Evolutionary conservation across 2,329 filamentous ascomycete genomes (phyloP).

Genomic region (Penicillium psychrosexuale): DNA sequence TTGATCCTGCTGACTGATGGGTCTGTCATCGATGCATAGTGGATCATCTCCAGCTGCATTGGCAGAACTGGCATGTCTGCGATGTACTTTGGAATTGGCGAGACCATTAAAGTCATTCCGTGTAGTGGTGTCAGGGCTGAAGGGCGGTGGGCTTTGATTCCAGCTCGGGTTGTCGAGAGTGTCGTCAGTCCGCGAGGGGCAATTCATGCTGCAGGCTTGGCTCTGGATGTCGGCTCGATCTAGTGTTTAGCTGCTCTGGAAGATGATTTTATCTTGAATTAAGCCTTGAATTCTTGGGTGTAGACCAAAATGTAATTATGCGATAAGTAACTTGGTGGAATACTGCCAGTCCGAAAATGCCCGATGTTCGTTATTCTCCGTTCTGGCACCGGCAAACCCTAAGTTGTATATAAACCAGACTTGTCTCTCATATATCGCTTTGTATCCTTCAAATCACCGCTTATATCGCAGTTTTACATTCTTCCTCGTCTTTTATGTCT

Average conservation of each 20-base stretch:
- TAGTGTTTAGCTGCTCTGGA: neutral
- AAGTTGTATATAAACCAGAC: neutral
- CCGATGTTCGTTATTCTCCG: constrained; percentile 16
- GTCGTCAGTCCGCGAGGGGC: constrained; percentile 61
- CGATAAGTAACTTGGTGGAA: constrained; percentile 8
- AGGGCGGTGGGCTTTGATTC: constrained; percentile 60
- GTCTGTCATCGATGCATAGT: constrained; percentile 20
- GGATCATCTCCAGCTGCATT: constrained; percentile 24
- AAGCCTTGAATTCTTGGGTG: neutral
- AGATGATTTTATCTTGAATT: neutral
- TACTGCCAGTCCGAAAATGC: constrained; percentile 20
- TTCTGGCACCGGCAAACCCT: neutral
- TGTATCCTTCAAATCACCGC: neutral
- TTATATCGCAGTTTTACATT: neutral
- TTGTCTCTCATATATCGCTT: neutral
- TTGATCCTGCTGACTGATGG: constrained; percentile 20
- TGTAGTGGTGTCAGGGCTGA: constrained; percentile 61
- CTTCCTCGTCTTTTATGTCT: neutral
- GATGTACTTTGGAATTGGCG: constrained; percentile 55
- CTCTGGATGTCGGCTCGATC: neutral
- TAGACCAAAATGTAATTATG: neutral
- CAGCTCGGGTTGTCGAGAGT: constrained; percentile 51
- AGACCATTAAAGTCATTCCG: constrained; percentile 60
- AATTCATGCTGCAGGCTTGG: constrained; percentile 53
- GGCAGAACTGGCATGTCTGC: constrained; percentile 35